Evolutionary conservation across 305 asterid species (phyloP).

Genomic region (Ilex paraguariensis): DNA sequence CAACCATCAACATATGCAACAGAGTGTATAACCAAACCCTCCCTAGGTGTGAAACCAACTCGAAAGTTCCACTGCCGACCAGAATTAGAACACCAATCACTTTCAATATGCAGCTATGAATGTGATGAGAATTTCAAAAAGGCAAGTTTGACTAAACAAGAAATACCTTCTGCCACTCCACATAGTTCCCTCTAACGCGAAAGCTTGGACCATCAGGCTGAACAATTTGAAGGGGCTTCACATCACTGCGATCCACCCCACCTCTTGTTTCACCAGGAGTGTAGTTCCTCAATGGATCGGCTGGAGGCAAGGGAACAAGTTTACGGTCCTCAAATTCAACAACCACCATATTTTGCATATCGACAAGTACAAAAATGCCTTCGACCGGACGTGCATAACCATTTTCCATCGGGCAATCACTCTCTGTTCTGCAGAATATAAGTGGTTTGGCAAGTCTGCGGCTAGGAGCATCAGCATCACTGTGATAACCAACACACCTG

Average conservation of each 20-base stretch:
- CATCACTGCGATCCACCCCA: constrained; percentile 5
- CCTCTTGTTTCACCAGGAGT: constrained; percentile 6
- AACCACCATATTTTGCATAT: constrained; percentile 6
- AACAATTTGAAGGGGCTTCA: constrained; percentile 1
- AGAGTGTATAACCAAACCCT: constrained; percentile 2
- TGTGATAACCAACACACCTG: constrained; percentile 9
- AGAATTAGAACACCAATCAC: neutral
- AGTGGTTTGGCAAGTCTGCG: constrained; percentile 7
- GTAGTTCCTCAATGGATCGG: constrained; percentile 2
- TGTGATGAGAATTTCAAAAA: neutral
- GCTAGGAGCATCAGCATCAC: constrained; percentile 7
- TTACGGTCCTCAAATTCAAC: constrained; percentile 5
- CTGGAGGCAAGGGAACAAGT: constrained; percentile 4
- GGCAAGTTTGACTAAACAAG: neutral
- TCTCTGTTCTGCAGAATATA: constrained; percentile 7
- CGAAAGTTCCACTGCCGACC: constrained; percentile 5
- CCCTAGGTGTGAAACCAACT: constrained; percentile 1
- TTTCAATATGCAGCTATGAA: neutral
- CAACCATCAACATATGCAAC: constrained; percentile 4
- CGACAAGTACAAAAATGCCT: neutral
- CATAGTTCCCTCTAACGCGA: constrained; percentile 1
- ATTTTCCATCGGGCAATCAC: constrained; percentile 3
- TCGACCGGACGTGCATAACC: constrained; percentile 5
- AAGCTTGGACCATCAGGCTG: constrained; percentile 5
- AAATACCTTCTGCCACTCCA: constrained; percentile 3